Evolutionary conservation across 257 asterid genomes (phyloP).

Genomic region (Solanum rostratum): DNA sequence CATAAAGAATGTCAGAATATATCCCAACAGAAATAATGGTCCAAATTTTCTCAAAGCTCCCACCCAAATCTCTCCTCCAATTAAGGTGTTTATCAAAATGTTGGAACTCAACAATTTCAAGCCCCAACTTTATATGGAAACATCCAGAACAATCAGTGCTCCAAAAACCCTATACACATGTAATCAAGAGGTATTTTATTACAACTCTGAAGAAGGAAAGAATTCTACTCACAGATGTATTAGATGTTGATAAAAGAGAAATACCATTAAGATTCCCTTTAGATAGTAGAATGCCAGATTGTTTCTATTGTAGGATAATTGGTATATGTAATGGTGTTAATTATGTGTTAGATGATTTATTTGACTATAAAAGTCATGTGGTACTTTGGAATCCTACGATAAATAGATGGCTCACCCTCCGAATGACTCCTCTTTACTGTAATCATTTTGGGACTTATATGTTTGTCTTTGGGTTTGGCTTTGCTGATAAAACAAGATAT

Average conservation of each 20-base stretch:
- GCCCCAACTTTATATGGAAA: not conserved
- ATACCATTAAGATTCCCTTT: not conserved
- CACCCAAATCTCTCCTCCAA: not conserved
- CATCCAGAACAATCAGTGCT: not conserved
- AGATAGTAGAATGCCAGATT: not conserved
- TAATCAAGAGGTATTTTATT: not conserved
- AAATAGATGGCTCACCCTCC: too few relatives aligned
- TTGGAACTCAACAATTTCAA: conserved; percentile 1
- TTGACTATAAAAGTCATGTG: too few relatives aligned
- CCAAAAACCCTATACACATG: not conserved
- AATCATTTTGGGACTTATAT: too few relatives aligned
- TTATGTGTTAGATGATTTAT: too few relatives aligned
- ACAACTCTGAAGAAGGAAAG: too few relatives aligned
- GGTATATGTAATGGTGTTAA: too few relatives aligned
- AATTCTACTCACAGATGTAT: not conserved
- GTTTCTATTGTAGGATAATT: conserved; percentile 8
- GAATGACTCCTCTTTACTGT: too few relatives aligned
- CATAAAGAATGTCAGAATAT: not conserved
- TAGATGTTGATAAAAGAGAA: not conserved
- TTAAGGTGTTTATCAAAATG: conserved; percentile 4
- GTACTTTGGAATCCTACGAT: too few relatives aligned
- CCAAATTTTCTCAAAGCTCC: not conserved
- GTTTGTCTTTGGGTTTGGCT: too few relatives aligned
- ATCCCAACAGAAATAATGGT: not conserved
- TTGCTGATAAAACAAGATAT: too few relatives aligned